Percentiles rank a stretch among this genome's conserved stretches.
These are phyloP conservation scores for Debaryomyces udenii DNA, from an alignment of 1,139 yeast species.

Conservation along the genomic window DNA sequence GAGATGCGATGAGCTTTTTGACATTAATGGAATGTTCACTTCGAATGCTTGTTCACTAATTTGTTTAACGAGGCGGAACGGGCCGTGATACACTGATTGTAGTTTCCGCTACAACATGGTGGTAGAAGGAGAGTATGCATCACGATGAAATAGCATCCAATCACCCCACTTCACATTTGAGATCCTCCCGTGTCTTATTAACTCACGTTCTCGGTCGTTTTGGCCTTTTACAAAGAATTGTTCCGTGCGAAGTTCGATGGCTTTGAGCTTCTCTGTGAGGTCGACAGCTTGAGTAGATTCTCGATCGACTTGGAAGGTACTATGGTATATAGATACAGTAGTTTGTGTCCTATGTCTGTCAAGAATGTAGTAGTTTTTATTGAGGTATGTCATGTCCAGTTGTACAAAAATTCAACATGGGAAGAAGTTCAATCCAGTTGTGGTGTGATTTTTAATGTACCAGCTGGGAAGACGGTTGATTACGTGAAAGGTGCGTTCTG, in stretches of 20 bases:
- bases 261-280: neutral
- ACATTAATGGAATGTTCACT: conserved; percentile 7
- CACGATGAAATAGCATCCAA: conserved; percentile 5
- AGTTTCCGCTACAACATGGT: conserved; percentile 4
- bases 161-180: conserved; percentile 5
- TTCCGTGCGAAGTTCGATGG: conserved; percentile 1
- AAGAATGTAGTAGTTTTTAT: too few relatives aligned
- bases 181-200: neutral
- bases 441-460: too few relatives aligned
- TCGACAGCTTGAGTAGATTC: neutral
- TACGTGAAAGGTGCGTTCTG: too few relatives aligned
- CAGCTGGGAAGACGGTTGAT: too few relatives aligned
- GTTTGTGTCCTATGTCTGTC: too few relatives aligned
- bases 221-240: conserved; percentile 7
- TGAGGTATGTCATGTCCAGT: too few relatives aligned
- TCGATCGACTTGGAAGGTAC: neutral
- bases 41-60: conserved; percentile 9
- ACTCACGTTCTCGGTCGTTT: conserved; percentile 3
- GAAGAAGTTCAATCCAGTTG: too few relatives aligned
- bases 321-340: neutral
- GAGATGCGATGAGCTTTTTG: conserved; percentile 6
- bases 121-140: conserved; percentile 1
- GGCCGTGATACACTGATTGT: conserved; percentile 8
- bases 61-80: conserved; percentile 9
- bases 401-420: too few relatives aligned